Evolutionary conservation across 192 early-diverging fungal genomes (phyloP).

Genomic region (Gaertneriomyces sp.): DNA sequence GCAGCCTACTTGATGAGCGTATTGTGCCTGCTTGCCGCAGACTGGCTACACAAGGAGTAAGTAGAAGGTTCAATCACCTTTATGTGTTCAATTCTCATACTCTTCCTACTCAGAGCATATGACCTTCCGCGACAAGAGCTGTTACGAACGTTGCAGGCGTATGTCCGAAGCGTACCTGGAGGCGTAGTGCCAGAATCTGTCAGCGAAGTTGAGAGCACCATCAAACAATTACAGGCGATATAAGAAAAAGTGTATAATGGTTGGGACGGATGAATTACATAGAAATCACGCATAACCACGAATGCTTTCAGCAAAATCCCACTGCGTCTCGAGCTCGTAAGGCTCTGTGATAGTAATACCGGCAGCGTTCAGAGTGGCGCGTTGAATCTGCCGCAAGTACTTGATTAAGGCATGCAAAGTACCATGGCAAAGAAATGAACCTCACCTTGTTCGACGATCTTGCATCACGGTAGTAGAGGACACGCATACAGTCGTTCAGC

Average conservation of each 20-base stretch:
- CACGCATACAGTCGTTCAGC: constrained; percentile 84
- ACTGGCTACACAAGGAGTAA: no score
- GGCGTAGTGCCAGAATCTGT: no score
- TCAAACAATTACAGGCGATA: not conserved
- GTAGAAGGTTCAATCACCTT: no score
- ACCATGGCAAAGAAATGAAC: not conserved
- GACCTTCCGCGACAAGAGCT: no score
- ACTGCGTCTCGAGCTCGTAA: constrained; percentile 83
- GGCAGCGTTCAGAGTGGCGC: constrained; percentile 79
- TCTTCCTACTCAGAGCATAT: no score
- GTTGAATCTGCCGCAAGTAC: constrained; percentile 67
- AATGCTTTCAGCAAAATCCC: constrained; percentile 76
- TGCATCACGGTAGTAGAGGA: constrained; percentile 93
- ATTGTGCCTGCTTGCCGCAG: no score
- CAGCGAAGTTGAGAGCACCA: no score
- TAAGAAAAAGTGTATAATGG: constrained; percentile 1
- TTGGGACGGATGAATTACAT: no score
- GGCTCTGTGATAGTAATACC: constrained; percentile 86
- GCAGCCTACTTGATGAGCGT: no score
- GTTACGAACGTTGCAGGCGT: no score
- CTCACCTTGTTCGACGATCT: constrained; percentile 84
- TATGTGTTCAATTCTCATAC: no score
- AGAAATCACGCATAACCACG: constrained; percentile 38
- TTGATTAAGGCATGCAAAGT: not conserved
- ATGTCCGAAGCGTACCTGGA: no score